Base-by-base conservation (phyloP, 2,329 filamentous ascomycete genomes). In the Alternaria angustiovoidea region DNA sequence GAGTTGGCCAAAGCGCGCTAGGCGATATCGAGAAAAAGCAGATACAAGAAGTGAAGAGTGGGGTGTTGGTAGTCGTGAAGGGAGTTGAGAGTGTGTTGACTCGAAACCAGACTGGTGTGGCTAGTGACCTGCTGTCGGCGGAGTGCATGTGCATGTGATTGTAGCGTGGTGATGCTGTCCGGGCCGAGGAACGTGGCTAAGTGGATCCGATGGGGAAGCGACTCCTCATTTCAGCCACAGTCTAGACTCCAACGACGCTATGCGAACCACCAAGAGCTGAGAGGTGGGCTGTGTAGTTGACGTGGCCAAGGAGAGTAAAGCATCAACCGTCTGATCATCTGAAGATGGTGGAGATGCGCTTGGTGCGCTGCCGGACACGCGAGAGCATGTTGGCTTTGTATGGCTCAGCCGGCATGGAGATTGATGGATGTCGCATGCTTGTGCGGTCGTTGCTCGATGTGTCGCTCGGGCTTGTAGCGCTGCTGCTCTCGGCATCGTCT, bases 301-400 rank as follows among this genome's bases (percentile, higher is more conserved):
- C 66, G 57, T 65, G 62, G 57, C 47, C 60, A 57, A 41, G 32
- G 42, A 44, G 28, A 11, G 16, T 16, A 26, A 41, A 53, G 26
- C 41, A 14, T 48, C 8, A 20, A 57, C 39, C 20, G 36, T n/a
- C 49, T 32, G 12, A 38, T 62, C 72, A 79, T 65, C 73, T 75
- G 75, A 79, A 79, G 59, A 79, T 74, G 57, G 66, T 64, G 22
- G 75, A 78, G 51, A 79, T 66, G 55, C 70, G 70, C 73, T 78
- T 79, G 61, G 75, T 77, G 65, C 69, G 74, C 51, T 64, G 64
- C 48, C 75, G 71, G 59, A 76, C 71, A 59, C 75, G 77, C 58
- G 73, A 75, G 38, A 78, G 54, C 58, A 78, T 64, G 58, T 74
- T 69, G 55, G 69, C 59, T 54, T 72, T 75, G 62, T 73, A 73